Conservation (phyloP, 2,329 filamentous ascomycete genomes). For the Oidium heveae region DNA sequence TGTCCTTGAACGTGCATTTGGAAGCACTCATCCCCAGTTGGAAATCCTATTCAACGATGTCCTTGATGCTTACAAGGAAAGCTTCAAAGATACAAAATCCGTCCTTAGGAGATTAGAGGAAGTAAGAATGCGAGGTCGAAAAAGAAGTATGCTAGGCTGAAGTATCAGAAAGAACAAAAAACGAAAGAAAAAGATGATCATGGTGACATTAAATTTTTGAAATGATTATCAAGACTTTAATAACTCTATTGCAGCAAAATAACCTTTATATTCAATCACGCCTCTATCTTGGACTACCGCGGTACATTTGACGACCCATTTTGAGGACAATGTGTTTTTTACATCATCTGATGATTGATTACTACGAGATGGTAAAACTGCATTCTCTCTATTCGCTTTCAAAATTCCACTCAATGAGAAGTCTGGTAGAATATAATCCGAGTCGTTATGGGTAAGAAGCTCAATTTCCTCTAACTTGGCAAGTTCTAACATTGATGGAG, state of each 20-base stretch:
- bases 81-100: slow-evolving; percentile 47
- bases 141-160: slow-evolving; percentile 87
- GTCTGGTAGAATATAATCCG: slow-evolving; percentile 66
- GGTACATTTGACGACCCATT: slow-evolving; percentile 95
- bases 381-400: slow-evolving; percentile 44
- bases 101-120: slow-evolving; percentile 72
- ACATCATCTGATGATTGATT: slow-evolving; percentile 27
- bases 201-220: too few species aligned
- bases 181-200: too few species aligned
- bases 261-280: slow-evolving; percentile 95
- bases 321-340: slow-evolving; percentile 53
- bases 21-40: slow-evolving; percentile 74
- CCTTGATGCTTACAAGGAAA: slow-evolving; percentile 45
- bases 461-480: slow-evolving; percentile 70
- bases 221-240: too few species aligned
- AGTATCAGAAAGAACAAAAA: not conserved
- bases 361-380: slow-evolving; percentile 40
- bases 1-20: slow-evolving; percentile 82
- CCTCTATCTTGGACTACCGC: slow-evolving; percentile 82
- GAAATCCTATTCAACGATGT: slow-evolving; percentile 53
- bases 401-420: slow-evolving; percentile 70
- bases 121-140: slow-evolving; percentile 77
- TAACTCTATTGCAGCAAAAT: slow-evolving; percentile 36
- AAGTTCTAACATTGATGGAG: slow-evolving; percentile 59
- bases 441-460: slow-evolving; percentile 80